Base-by-base conservation (phyloP, 139 green algal species). In the Ulvella scutata region DNA sequence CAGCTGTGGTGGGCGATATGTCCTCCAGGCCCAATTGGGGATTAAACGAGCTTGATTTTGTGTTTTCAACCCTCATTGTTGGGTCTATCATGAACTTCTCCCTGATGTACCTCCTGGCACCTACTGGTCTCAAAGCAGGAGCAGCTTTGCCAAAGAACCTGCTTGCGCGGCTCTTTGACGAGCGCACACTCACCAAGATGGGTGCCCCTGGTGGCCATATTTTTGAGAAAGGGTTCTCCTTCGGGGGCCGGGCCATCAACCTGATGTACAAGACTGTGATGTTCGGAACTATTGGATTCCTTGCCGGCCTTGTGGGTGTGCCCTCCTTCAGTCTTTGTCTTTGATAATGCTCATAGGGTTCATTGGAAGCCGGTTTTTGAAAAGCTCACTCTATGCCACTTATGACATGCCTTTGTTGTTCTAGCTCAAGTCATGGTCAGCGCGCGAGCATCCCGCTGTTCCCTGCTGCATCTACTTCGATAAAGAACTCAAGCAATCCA, bases 1-100 rank as follows among this genome's bases (percentile, higher is more conserved):
- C 93, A 0, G 90, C 89, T 34, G 93, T 98, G 0, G 28, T 94
- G 3, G 93, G 93, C 17, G 93, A 98, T 80, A 98, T 98, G 93
- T 88, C 89, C 2, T 88, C 83, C 1, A 76, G 93, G 10, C 92
- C 92, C 21, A 95, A 98, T 83, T 98, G 93, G 88, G 93, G 93
- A 43, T 73, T 98, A 13, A 91, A 97, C 59, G 93, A 98, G 86
- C 87, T 98, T 2, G 93, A 98, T 84, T 98, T 98, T 89, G 93
- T 98, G 3, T 97, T 98, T 82, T 90, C 86, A 38, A 98, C 93
- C 0, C 79, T 98, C 2, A 89, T 97, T 75, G 91, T 97, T 38
- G 93, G 93, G 75, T 93, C 85, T 80, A 96, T 98, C 74, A 81
- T 98, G 26, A 98, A 98, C 84, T 97, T 98, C 80, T 81, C 85